These are phyloP conservation scores for Mesembryanthemum crystallinum DNA, from an alignment of 148 eudicot genomes.

Conservation along the genomic window DNA sequence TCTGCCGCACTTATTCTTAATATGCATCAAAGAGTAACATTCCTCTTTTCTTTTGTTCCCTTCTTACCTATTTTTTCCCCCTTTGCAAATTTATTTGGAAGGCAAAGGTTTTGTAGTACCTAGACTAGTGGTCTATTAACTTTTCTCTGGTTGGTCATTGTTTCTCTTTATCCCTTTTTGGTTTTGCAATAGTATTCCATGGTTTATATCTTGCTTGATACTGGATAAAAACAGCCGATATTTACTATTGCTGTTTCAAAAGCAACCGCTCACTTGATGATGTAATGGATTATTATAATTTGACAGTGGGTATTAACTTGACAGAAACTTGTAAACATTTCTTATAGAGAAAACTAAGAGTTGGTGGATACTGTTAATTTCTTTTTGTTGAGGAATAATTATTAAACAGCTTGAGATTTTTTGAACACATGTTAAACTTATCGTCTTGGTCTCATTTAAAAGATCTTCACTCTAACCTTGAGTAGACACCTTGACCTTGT, in stretches of 20 bases:
- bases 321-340: too few species aligned
- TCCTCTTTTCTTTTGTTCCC: background rate
- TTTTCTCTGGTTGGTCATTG: background rate
- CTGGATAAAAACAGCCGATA: too few species aligned
- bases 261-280: too few species aligned
- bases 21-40: background rate
- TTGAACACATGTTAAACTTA: background rate
- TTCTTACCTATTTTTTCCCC: background rate
- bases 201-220: too few species aligned
- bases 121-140: background rate
- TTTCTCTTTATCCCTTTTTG: background rate
- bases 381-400: too few species aligned
- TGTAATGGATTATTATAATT: too few species aligned
- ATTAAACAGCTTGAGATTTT: too few species aligned
- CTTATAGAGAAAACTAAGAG: too few species aligned
- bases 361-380: too few species aligned
- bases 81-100: background rate
- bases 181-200: too few species aligned
- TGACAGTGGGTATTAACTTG: too few species aligned
- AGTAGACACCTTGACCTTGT: background rate
- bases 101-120: background rate
- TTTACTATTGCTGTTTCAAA: too few species aligned
- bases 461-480: background rate
- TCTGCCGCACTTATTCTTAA: background rate
- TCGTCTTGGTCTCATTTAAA: background rate